phyloP scores from a whole-genome alignment of 176 grass and related monocot species.

The Paspalum vaginatum region DNA sequence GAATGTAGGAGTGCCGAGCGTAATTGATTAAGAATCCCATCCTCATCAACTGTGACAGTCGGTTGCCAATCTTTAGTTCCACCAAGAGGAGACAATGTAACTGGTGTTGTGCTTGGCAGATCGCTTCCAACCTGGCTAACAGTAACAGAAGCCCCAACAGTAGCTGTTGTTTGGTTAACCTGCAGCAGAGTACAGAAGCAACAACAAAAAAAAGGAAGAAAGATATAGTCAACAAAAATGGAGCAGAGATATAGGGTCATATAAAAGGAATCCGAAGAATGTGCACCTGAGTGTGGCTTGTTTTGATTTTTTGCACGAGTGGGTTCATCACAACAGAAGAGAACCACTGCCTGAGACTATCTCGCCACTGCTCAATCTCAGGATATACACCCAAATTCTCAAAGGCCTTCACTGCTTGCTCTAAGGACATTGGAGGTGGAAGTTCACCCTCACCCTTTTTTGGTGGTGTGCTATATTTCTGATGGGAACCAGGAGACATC shows the following conservation, averaged over 20 bases:
- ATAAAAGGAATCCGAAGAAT: constrained; percentile 24
- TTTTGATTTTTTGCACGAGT: constrained; percentile 77
- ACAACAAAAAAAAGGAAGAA: constrained; percentile 16
- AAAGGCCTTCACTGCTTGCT: constrained; percentile 76
- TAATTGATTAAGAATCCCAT: constrained; percentile 80
- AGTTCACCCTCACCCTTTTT: constrained; percentile 96
- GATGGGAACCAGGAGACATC: constrained; percentile 91
- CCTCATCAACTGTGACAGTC: constrained; percentile 78
- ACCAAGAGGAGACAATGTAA: constrained; percentile 73
- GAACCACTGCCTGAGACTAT: constrained; percentile 92
- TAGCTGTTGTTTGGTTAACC: constrained; percentile 83
- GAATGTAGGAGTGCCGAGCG: constrained; percentile 62
- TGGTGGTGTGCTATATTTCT: constrained; percentile 70
- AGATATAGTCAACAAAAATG: constrained; percentile 24
- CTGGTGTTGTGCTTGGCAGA: constrained; percentile 45
- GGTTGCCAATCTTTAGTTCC: constrained; percentile 80
- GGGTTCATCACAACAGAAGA: constrained; percentile 86
- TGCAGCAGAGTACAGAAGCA: constrained; percentile 39
- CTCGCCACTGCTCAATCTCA: constrained; percentile 86
- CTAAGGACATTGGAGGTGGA: constrained; percentile 84
- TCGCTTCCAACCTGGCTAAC: constrained; percentile 91
- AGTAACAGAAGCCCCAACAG: constrained; percentile 71
- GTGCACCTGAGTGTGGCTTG: constrained; percentile 83
- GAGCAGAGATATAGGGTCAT: constrained; percentile 9
- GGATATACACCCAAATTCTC: constrained; percentile 82